phyloP scores from a whole-genome alignment of 371 early-diverging fungal species.

The Mucor piriformis region DNA sequence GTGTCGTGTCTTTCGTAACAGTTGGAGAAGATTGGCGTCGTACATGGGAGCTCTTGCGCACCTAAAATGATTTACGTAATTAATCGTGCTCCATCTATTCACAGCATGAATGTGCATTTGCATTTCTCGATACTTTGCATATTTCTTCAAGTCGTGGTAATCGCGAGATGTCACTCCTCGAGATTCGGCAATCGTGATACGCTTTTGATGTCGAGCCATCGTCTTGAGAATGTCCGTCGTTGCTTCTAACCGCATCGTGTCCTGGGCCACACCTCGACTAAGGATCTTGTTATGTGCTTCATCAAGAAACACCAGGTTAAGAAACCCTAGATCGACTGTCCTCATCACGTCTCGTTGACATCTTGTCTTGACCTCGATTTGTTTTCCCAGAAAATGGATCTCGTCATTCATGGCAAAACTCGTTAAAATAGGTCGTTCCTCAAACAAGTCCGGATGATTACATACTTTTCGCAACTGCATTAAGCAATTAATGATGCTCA shows the following conservation, averaged over 20 bases:
- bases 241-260: slow-evolving; percentile 49
- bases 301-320: slow-evolving; percentile 51
- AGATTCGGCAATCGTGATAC: slow-evolving; percentile 30
- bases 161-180: slow-evolving; percentile 31
- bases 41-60: slow-evolving; percentile 47
- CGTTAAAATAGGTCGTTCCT: slow-evolving; percentile 84
- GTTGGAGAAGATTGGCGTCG: slow-evolving; percentile 39
- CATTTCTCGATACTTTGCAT: slow-evolving; percentile 38
- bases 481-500: slow-evolving; percentile 88
- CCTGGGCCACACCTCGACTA: slow-evolving; percentile 38
- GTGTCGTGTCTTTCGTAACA: slow-evolving; percentile 17
- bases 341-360: neutral
- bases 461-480: slow-evolving; percentile 98
- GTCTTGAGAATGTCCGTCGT: slow-evolving; percentile 34
- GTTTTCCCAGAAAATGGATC: slow-evolving; percentile 43
- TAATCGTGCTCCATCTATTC: slow-evolving; percentile 40
- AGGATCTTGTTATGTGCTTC: slow-evolving; percentile 25
- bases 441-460: slow-evolving; percentile 95
- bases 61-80: slow-evolving; percentile 42
- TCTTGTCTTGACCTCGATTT: slow-evolving; percentile 33
- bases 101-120: slow-evolving; percentile 18
- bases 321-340: slow-evolving; percentile 38
- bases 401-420: slow-evolving; percentile 72
- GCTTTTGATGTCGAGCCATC: slow-evolving; percentile 31
- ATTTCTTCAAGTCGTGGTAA: slow-evolving; percentile 44